phyloP scores from a whole-genome alignment of 2,329 filamentous ascomycete species.

The Fusarium devonianum region DNA sequence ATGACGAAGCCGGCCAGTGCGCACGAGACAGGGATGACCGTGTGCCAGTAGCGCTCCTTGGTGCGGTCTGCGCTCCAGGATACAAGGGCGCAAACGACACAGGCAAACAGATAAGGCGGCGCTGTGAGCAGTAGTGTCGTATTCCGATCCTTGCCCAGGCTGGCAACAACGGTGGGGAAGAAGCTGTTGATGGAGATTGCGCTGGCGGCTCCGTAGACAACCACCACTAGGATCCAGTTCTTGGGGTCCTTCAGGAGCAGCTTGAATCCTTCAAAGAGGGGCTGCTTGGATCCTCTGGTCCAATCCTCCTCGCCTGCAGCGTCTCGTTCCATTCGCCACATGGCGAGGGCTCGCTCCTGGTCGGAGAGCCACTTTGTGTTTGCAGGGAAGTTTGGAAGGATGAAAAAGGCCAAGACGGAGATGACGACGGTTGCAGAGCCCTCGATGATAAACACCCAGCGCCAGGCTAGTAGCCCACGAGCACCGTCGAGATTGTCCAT shows the following conservation, averaged over 20 bases:
- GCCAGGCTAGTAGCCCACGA: conserved; percentile 51
- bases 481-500: conserved; percentile 50
- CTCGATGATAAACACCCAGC: conserved; percentile 73
- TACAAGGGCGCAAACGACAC: conserved; percentile 49
- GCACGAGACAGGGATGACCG: no score
- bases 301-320: conserved; percentile 47
- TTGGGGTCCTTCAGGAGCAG: conserved; percentile 51
- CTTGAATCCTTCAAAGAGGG: conserved; percentile 48
- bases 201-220: conserved; percentile 52
- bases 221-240: conserved; percentile 54
- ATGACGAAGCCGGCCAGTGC: no score
- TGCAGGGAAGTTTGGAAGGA: conserved; percentile 43
- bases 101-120: conserved; percentile 22
- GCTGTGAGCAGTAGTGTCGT: conserved; percentile 13
- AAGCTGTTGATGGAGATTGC: conserved; percentile 54
- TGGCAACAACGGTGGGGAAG: conserved; percentile 27
- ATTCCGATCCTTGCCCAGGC: conserved; percentile 13
- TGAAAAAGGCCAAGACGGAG: conserved; percentile 24
- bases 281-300: conserved; percentile 50
- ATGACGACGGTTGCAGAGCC: conserved; percentile 51
- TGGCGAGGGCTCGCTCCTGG: conserved; percentile 50
- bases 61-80: conserved; percentile 54
- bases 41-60: conserved; percentile 55
- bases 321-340: conserved; percentile 50
- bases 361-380: conserved; percentile 51